Percentiles rank a stretch among this genome's conserved stretches.
Conservation (phyloP, 164 flowering plant genomes). For the Stephania japonica region DNA sequence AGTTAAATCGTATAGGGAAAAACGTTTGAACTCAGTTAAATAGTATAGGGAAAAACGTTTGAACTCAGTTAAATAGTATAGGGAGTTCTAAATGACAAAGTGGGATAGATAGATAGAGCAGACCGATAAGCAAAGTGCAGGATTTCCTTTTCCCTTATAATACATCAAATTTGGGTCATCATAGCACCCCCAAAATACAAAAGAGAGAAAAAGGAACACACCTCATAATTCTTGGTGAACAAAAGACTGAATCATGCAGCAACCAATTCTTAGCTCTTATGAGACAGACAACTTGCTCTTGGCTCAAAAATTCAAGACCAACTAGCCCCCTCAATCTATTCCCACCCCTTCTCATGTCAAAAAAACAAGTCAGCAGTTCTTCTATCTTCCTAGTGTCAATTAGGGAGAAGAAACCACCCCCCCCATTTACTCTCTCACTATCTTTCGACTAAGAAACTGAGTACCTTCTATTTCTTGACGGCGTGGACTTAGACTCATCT, state of each 20-base stretch:
- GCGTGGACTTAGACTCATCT: slow-evolving; percentile 49
- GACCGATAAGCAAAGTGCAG: slow-evolving; percentile 5
- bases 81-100: not conserved
- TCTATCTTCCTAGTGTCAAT: slow-evolving; percentile 20
- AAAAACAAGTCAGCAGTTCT: slow-evolving; percentile 24
- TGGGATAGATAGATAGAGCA: not conserved
- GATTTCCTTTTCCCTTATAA: slow-evolving; percentile 18
- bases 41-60: not conserved
- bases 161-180: slow-evolving; percentile 32
- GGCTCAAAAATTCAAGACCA: slow-evolving; percentile 5
- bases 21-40: too few species aligned
- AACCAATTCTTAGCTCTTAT: not conserved
- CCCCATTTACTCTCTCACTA: not conserved
- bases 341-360: slow-evolving; percentile 11
- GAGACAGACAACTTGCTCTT: slow-evolving; percentile 13
- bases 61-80: not conserved
- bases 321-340: not conserved
- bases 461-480: slow-evolving; percentile 42
- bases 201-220: not conserved
- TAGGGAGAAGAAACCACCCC: slow-evolving; percentile 6
- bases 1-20: not conserved
- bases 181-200: slow-evolving; percentile 5
- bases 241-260: not conserved
- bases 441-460: slow-evolving; percentile 44
- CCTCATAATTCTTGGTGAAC: not conserved